These are phyloP conservation scores for Ustilago loliicola DNA, from an alignment of 1,284 basidiomycete species.

Conservation along the genomic window DNA sequence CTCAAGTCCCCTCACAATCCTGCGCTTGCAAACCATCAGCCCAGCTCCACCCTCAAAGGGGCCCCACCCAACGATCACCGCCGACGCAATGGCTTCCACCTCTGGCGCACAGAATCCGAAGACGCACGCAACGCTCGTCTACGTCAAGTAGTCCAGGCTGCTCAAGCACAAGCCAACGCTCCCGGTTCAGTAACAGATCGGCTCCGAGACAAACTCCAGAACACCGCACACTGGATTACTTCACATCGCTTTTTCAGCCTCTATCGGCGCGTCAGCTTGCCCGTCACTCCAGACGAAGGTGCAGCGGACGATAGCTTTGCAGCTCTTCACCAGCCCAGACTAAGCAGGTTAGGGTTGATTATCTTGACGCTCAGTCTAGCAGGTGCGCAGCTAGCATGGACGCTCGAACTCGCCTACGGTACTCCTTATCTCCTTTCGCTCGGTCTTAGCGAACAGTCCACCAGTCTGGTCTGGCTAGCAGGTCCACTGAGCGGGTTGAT, in stretches of 20 bases:
- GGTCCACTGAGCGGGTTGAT: slow-evolving; percentile 92
- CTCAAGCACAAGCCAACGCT: slow-evolving; percentile 20
- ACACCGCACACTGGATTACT: neutral
- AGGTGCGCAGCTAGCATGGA: slow-evolving; percentile 93
- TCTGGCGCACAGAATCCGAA: slow-evolving; percentile 59
- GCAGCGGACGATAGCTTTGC: neutral
- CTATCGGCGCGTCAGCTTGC: slow-evolving; percentile 19
- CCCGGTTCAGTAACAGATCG: slow-evolving; percentile 9
- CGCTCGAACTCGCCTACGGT: slow-evolving; percentile 83
- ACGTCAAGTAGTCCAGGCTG: slow-evolving; percentile 23
- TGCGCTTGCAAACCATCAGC: slow-evolving; percentile 14
- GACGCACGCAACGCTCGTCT: slow-evolving; percentile 34
- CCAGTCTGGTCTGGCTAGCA: slow-evolving; percentile 95
- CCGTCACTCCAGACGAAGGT: neutral
- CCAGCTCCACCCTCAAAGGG: slow-evolving; percentile 33
- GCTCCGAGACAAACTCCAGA: neutral
- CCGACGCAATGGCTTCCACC: slow-evolving; percentile 55
- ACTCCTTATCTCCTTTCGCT: slow-evolving; percentile 91
- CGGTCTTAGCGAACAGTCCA: slow-evolving; percentile 89
- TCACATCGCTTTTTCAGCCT: slow-evolving; percentile 19
- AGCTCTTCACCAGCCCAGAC: slow-evolving; percentile 24
- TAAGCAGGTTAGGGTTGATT: slow-evolving; percentile 71
- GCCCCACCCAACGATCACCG: slow-evolving; percentile 38
- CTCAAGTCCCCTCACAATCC: slow-evolving; percentile 49
- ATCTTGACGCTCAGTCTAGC: slow-evolving; percentile 74